A percentile compares a stretch with the other conserved stretches of the same genome.
These are phyloP conservation scores for Gautieria morchelliformis DNA, from an alignment of 768 basidiomycete species.

Conservation along the genomic window DNA sequence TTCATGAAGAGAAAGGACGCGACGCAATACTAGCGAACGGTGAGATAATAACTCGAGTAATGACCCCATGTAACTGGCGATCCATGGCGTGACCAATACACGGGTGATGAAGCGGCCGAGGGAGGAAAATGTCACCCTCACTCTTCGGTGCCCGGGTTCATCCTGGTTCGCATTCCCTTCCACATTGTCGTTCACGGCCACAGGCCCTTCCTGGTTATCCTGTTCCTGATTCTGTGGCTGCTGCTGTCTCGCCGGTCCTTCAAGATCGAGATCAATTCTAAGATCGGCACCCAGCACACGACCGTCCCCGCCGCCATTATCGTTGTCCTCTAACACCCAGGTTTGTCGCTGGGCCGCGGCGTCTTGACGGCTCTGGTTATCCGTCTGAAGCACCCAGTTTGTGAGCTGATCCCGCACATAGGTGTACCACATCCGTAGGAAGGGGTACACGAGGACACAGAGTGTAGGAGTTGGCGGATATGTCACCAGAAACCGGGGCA, in stretches of 20 bases:
- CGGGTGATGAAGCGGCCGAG: slow-evolving; percentile 62
- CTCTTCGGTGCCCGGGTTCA: slow-evolving; percentile 15
- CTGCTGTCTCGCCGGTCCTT: slow-evolving; percentile 15
- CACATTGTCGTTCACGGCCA: slow-evolving; percentile 40
- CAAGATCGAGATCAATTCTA: slow-evolving; percentile 16
- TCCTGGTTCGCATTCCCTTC: slow-evolving; percentile 11
- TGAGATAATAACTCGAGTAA: slow-evolving; percentile 26
- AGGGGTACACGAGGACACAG: background rate
- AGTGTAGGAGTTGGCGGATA: slow-evolving; percentile 4
- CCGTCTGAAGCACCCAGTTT: background rate
- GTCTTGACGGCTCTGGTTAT: background rate
- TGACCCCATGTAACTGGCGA: slow-evolving; percentile 57
- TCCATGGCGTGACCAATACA: slow-evolving; percentile 56
- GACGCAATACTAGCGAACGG: background rate
- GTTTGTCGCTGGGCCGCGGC: background rate
- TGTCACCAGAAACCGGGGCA: background rate
- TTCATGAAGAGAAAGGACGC: background rate
- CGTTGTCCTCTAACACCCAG: background rate
- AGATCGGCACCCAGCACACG: slow-evolving; percentile 9
- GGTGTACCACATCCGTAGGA: slow-evolving; percentile 7
- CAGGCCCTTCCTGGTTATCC: slow-evolving; percentile 31
- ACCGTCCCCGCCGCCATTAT: slow-evolving; percentile 1
- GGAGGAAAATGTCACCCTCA: slow-evolving; percentile 40
- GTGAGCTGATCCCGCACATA: background rate
- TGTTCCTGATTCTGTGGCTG: slow-evolving; percentile 28